Percentiles rank a stretch among this genome's conserved stretches.
These are phyloP conservation scores for Calophaca sinica DNA, from an alignment of 306 rosid genomes.

Conservation along the genomic window DNA sequence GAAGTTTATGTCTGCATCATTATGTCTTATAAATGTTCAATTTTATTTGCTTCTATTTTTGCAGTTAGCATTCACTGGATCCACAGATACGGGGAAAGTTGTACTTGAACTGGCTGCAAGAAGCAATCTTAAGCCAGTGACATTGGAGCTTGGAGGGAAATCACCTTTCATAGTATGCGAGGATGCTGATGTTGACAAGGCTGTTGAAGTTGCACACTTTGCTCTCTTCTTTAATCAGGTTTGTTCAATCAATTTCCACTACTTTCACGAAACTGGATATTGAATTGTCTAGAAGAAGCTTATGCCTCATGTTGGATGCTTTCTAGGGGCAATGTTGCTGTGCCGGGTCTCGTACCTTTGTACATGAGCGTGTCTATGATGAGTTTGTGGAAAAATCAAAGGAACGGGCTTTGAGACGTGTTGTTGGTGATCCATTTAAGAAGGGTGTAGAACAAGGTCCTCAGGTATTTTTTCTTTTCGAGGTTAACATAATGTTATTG, in stretches of 20 bases:
- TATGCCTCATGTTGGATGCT: constrained; percentile 3
- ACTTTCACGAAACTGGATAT: constrained; percentile 6
- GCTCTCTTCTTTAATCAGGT: constrained; percentile 97
- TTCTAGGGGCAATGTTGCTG: constrained; percentile 96
- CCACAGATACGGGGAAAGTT: constrained; percentile 77
- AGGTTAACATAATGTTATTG: not conserved
- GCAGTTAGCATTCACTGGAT: constrained; percentile 93
- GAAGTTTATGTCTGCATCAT: no score
- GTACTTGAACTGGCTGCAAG: constrained; percentile 80
- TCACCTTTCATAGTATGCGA: constrained; percentile 90
- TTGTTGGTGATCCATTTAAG: constrained; percentile 95
- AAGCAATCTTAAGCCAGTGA: constrained; percentile 91
- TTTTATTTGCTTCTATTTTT: constrained; percentile 23
- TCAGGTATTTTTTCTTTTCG: constrained; percentile 60
- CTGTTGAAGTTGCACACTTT: constrained; percentile 91
- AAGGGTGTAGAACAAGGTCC: constrained; percentile 96
- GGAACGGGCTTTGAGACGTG: constrained; percentile 78
- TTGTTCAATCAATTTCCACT: constrained; percentile 30
- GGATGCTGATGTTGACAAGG: constrained; percentile 82
- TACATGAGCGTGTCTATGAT: constrained; percentile 83
- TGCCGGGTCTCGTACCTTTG: constrained; percentile 95
- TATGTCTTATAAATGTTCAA: no score
- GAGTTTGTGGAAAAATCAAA: constrained; percentile 91
- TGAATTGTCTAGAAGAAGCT: constrained; percentile 14
- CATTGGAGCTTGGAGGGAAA: constrained; percentile 96